phyloP scores from a whole-genome alignment of 257 asterid genomes.

The Catharanthus roseus region DNA sequence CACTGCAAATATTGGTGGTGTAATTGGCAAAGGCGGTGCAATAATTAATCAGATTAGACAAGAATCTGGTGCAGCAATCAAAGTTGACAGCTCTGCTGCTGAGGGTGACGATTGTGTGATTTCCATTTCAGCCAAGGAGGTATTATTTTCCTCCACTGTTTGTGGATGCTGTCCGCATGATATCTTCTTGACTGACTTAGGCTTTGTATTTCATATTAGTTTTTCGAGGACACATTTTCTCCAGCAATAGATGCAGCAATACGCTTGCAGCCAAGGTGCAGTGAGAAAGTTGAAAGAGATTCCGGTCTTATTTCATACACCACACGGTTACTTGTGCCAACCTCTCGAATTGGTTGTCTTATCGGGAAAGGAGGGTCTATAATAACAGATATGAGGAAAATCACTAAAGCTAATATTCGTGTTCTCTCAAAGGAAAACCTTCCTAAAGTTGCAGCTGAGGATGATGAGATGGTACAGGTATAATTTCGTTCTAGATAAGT shows the following conservation, averaged over 20 bases:
- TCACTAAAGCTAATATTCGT: slow-evolving; percentile 86
- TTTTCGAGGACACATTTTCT: slow-evolving; percentile 70
- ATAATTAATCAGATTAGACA: slow-evolving; percentile 90
- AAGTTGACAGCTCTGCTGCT: slow-evolving; percentile 76
- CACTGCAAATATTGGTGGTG: slow-evolving; percentile 81
- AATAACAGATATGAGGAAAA: slow-evolving; percentile 85
- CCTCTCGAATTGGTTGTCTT: slow-evolving; percentile 84
- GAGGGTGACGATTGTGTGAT: slow-evolving; percentile 88
- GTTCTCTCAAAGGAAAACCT: slow-evolving; percentile 78
- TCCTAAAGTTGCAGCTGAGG: slow-evolving; percentile 89
- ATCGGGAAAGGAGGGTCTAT: slow-evolving; percentile 98
- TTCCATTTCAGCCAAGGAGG: slow-evolving; percentile 75
- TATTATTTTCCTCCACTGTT: slow-evolving; percentile 16
- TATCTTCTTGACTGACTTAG: not conserved
- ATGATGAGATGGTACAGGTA: slow-evolving; percentile 99
- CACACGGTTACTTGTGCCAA: slow-evolving; percentile 77
- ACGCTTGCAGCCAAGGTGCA: slow-evolving; percentile 93
- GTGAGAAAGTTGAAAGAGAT: slow-evolving; percentile 88
- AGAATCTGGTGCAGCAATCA: slow-evolving; percentile 76
- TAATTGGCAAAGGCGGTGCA: slow-evolving; percentile 87
- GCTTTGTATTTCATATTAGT: slow-evolving; percentile 28
- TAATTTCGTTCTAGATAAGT: slow-evolving; percentile 1
- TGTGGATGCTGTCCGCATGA: not conserved
- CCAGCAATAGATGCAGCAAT: slow-evolving; percentile 86
- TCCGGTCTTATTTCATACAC: slow-evolving; percentile 83